Percentiles rank a stretch among this genome's conserved stretches.
Conservation (phyloP, 176 grass and related monocot species). For the Alopecurus myosuroides region DNA sequence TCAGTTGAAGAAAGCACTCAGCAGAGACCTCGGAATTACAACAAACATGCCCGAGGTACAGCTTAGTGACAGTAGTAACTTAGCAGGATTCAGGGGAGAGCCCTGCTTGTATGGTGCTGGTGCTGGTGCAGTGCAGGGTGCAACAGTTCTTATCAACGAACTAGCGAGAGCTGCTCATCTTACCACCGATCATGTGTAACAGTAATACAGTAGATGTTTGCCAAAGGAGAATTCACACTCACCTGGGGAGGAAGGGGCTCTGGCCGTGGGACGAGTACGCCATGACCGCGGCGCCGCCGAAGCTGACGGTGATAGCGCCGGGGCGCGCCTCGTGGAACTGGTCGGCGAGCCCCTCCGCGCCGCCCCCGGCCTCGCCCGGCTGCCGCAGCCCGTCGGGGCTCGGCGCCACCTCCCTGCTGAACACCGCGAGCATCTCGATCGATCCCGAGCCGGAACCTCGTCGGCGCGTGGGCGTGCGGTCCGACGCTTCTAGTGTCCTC, state of each 20-base stretch:
- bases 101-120: background rate
- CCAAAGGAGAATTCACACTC: background rate
- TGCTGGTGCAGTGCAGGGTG: background rate
- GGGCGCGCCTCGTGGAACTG: conserved; percentile 39
- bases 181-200: background rate
- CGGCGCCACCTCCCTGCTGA: conserved; percentile 57
- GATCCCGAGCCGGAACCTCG: background rate
- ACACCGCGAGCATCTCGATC: conserved; percentile 66
- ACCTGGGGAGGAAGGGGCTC: conserved; percentile 75
- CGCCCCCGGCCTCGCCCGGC: conserved; percentile 6
- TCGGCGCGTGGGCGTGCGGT: background rate
- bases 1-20: background rate
- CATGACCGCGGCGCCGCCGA: conserved; percentile 31
- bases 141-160: background rate
- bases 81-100: background rate
- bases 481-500: background rate
- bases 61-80: background rate
- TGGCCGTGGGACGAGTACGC: conserved; percentile 50
- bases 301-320: conserved; percentile 45
- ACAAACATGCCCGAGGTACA: background rate
- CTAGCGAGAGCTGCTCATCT: background rate
- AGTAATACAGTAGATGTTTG: background rate
- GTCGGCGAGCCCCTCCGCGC: conserved; percentile 15
- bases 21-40: background rate
- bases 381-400: conserved; percentile 59